These are phyloP conservation scores for Cephalotrichum gorgonifer DNA, from an alignment of 2,329 filamentous ascomycete genomes.

Conservation along the genomic window DNA sequence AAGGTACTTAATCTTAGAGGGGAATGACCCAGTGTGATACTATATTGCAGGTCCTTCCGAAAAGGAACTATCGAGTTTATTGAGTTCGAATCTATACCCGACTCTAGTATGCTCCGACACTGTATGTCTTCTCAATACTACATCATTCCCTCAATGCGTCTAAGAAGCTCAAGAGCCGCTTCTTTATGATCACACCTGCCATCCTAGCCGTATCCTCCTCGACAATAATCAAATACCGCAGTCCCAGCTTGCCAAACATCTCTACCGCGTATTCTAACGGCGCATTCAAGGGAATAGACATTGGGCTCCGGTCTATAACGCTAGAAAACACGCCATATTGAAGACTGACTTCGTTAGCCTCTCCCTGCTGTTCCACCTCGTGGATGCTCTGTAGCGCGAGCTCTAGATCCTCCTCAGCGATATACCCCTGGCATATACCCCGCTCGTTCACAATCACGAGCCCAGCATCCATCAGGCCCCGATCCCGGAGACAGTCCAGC, in stretches of 20 bases:
- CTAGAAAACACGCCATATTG: slow-evolving; percentile 22
- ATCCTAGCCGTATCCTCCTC: slow-evolving; percentile 39
- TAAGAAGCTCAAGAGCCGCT: slow-evolving; percentile 26
- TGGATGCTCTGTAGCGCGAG: slow-evolving; percentile 30
- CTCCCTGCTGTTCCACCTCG: slow-evolving; percentile 11
- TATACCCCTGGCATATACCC: slow-evolving; percentile 41
- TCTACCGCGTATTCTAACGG: slow-evolving; percentile 49
- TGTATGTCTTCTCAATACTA: not conserved
- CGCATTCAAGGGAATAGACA: slow-evolving; percentile 37
- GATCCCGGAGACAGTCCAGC: slow-evolving; percentile 30
- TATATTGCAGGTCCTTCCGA: too few species aligned
- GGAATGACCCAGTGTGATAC: too few species aligned
- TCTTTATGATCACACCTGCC: slow-evolving; percentile 47
- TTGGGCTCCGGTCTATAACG: slow-evolving; percentile 43
- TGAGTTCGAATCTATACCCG: too few species aligned
- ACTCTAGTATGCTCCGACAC: too few species aligned
- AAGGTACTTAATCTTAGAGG: too few species aligned
- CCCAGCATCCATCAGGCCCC: slow-evolving; percentile 46
- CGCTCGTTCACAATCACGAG: slow-evolving; percentile 40
- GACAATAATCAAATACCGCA: slow-evolving; percentile 41
- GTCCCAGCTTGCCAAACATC: slow-evolving; percentile 47
- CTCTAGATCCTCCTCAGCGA: slow-evolving; percentile 42
- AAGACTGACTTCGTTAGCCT: slow-evolving; percentile 17
- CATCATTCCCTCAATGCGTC: not conserved
- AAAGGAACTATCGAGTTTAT: too few species aligned